Base-by-base conservation (phyloP, 441 rosid species). In the Adansonia gregorii region DNA sequence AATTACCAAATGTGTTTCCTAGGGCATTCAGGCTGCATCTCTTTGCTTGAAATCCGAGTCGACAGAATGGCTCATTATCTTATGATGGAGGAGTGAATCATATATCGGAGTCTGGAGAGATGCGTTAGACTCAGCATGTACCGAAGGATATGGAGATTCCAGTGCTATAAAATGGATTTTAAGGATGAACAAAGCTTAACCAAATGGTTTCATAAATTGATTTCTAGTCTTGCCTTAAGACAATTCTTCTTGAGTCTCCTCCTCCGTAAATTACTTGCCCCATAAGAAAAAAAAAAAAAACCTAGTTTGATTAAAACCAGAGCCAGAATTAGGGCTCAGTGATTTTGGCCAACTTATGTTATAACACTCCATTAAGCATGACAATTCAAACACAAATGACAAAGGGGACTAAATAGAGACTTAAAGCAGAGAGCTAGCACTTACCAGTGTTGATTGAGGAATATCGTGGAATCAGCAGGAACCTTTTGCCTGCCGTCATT, bases 401-500 rank as follows among this genome's bases (percentile, higher is more conserved):
- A 3, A 51, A 71, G 22, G 61, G 15, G 74, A 71, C 61, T 52
- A 31, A 31, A 8, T 9, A 71, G 27, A 31, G 46, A 54, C 61
- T n/a, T 9, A 35, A 82, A 14, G 86, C 75, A 1, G 97, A 92
- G 65, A 89, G 98, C 54, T 94, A 51, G 92, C 59, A 86, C 87
- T 83, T 24, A 87, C 95, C 94, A 91, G 80, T 87, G 85, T 75
- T 78, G 95, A 79, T 91, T 91, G 80, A 78, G 84, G 61, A 91
- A 74, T 48, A 88, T 59, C 70, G 86, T 83, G 0, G 88, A 82
- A 80, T 91, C 94, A 0, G 91, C 87, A 45, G 80, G 74, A 75
- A 88, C 86, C 76, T 89, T 88, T 80, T 90, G 83, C 78, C 95
- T 89, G 11, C 90, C 89, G 60, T 91, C 90, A 17, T 91, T 90